A percentile compares a stretch with the other conserved stretches of the same genome.
phyloP scores from a whole-genome alignment of 352 stramenopile species.

The Elongisporangium anandrum region DNA sequence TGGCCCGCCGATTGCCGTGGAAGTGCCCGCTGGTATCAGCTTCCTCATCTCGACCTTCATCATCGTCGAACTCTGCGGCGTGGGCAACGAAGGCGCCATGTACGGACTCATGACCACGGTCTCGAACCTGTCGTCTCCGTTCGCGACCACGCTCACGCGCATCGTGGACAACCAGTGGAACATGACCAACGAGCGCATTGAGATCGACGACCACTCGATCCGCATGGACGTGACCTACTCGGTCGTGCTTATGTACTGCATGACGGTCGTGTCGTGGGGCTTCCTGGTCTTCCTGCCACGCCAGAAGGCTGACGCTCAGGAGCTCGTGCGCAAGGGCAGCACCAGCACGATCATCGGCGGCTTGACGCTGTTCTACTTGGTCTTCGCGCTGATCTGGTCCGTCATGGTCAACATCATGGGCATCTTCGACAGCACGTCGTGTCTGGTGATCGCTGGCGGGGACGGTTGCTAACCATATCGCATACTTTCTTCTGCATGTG shows the following conservation, averaged over 20 bases:
- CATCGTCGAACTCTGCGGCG: constrained; percentile 13
- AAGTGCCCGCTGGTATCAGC: constrained; percentile 34
- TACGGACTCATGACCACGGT: constrained; percentile 24
- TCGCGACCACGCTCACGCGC: constrained; percentile 17
- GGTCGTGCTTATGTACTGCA: constrained; percentile 26
- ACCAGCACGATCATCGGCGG: constrained; percentile 21
- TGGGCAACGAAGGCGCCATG: constrained; percentile 20
- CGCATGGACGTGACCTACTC: constrained; percentile 24
- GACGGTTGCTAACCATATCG: constrained; percentile 17
- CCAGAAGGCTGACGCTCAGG: constrained; percentile 33
- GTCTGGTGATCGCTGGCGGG: constrained; percentile 31
- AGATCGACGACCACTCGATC: constrained; percentile 19
- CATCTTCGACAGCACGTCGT: constrained; percentile 33
- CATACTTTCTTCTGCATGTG: too few relatives aligned
- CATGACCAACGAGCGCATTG: constrained; percentile 20
- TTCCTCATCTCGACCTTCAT: constrained; percentile 33
- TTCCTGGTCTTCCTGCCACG: constrained; percentile 25
- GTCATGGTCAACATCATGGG: constrained; percentile 38
- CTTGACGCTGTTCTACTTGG: constrained; percentile 27
- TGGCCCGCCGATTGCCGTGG: constrained; percentile 26
- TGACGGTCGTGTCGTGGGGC: constrained; percentile 27
- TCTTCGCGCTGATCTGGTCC: constrained; percentile 25
- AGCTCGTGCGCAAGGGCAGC: constrained; percentile 22
- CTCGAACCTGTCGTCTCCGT: constrained; percentile 15
- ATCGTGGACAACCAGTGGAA: constrained; percentile 19